These are phyloP conservation scores for Trichoderma polysporum DNA, from an alignment of 2,329 filamentous ascomycete species.

Conservation along the genomic window DNA sequence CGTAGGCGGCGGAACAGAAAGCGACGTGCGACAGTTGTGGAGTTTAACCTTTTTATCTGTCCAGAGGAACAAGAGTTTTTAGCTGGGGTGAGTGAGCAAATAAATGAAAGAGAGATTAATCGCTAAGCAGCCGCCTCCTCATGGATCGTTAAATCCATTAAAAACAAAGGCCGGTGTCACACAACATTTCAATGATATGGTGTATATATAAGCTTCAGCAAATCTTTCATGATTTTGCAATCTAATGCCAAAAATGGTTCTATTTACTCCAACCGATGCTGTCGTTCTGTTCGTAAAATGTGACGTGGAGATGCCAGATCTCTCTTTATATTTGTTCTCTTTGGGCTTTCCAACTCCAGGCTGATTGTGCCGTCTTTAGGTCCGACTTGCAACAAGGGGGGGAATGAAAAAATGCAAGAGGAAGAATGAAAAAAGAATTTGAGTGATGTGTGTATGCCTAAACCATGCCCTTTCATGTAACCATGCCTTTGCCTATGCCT, in stretches of 20 bases:
- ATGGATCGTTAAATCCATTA: background rate
- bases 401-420: background rate
- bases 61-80: slow-evolving; percentile 1
- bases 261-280: slow-evolving; percentile 11
- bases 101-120: background rate
- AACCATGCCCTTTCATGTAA: background rate
- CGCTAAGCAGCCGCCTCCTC: background rate
- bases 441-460: slow-evolving; percentile 1
- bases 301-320: slow-evolving; percentile 9
- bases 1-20: slow-evolving; percentile 20
- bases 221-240: slow-evolving; percentile 13
- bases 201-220: background rate
- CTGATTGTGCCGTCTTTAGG: background rate
- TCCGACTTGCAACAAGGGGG: background rate
- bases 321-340: background rate
- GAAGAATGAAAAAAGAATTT: background rate
- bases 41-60: slow-evolving; percentile 23
- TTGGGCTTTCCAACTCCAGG: background rate
- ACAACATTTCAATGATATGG: background rate
- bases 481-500: background rate
- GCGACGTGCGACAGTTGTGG: slow-evolving; percentile 21
- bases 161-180: background rate
- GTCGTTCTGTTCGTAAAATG: slow-evolving; percentile 1
- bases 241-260: slow-evolving; percentile 10
- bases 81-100: background rate